Evolutionary conservation across 139 green algal genomes (phyloP).

Genomic region (Astrephomene gubernaculifera): DNA sequence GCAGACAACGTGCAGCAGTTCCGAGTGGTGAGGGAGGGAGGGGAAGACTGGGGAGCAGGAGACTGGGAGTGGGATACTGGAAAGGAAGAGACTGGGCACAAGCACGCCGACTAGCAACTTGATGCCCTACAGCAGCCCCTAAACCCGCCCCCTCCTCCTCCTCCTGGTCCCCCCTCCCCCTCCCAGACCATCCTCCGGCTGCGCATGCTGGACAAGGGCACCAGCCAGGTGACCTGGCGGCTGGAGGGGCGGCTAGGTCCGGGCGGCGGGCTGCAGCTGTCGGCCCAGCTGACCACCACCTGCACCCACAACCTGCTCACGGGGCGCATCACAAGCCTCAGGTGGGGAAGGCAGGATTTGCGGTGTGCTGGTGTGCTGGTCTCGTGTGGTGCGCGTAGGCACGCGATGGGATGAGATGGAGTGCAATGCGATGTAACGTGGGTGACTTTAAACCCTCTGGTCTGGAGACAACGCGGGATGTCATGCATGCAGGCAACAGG

Average conservation of each 20-base stretch:
- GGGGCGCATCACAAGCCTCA: slow-evolving; percentile 64
- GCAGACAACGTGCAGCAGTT: slow-evolving; percentile 42
- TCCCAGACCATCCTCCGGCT: slow-evolving; percentile 54
- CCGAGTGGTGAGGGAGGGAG: slow-evolving; percentile 18
- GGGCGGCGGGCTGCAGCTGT: not conserved
- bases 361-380: too few relatives aligned
- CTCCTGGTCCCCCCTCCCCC: not conserved
- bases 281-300: slow-evolving; percentile 40
- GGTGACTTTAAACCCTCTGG: too few relatives aligned
- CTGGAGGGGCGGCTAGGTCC: slow-evolving; percentile 59
- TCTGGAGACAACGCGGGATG: too few relatives aligned
- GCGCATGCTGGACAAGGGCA: slow-evolving; percentile 71
- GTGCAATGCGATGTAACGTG: too few relatives aligned
- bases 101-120: not conserved
- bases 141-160: not conserved
- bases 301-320: slow-evolving; percentile 80
- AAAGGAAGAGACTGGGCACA: not conserved
- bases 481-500: too few relatives aligned
- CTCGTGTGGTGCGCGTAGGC: too few relatives aligned
- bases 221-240: slow-evolving; percentile 61
- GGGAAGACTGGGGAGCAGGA: not conserved
- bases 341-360: slow-evolving; percentile 12
- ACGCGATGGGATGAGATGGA: too few relatives aligned
- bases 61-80: not conserved
- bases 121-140: not conserved